phyloP scores from a whole-genome alignment of 805 yeast species.

The Deakozyma indianensis region DNA sequence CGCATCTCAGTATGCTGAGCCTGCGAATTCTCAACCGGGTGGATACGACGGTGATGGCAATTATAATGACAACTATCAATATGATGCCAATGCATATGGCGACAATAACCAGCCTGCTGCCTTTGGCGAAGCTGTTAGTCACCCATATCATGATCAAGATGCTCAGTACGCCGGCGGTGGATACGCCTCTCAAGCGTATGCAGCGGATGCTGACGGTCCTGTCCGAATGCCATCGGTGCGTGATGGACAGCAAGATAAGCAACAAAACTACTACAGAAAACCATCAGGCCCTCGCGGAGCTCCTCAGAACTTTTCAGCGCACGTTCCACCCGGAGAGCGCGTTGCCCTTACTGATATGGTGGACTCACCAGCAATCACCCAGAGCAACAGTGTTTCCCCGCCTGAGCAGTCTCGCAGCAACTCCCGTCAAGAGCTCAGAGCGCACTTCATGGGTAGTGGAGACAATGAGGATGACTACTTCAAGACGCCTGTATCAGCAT shows the following conservation, averaged over 20 bases:
- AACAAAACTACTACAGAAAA: neutral
- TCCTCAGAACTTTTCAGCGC: neutral
- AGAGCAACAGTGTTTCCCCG: neutral
- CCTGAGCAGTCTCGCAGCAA: neutral
- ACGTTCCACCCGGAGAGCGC: too few species aligned
- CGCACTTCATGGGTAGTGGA: neutral
- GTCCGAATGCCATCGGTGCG: neutral
- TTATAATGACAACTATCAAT: too few species aligned
- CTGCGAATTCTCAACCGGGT: too few species aligned
- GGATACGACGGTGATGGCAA: too few species aligned
- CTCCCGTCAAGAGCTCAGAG: conserved; percentile 4
- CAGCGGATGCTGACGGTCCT: neutral
- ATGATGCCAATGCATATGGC: neutral
- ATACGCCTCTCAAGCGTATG: too few species aligned
- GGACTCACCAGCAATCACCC: neutral
- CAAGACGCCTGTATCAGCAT: neutral
- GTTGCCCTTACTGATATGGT: neutral
- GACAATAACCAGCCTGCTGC: neutral
- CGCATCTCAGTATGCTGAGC: too few species aligned
- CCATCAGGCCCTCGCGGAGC: neutral
- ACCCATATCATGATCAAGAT: too few species aligned
- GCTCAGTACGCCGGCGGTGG: too few species aligned
- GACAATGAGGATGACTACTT: neutral
- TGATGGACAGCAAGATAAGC: neutral
- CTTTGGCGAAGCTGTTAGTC: neutral